Base-by-base conservation (phyloP, 495 filamentous ascomycete genomes). In the Podospora pseudocomata region DNA sequence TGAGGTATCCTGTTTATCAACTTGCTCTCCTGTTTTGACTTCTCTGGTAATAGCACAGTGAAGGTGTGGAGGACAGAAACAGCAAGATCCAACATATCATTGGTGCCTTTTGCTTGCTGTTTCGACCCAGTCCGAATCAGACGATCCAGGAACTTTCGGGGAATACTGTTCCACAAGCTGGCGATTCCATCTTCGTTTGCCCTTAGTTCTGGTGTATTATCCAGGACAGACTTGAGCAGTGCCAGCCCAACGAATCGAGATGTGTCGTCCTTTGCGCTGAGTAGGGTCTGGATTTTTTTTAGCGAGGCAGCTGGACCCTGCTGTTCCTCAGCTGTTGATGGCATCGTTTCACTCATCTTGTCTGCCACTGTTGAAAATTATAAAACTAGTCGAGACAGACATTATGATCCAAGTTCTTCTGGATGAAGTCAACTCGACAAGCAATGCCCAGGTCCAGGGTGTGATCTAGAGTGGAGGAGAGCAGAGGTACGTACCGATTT, bases 241-340 rank as follows among this genome's bases (percentile, higher is more conserved):
- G 88, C 85, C n/a, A 90, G 78, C 0, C 88, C 88, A 53, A 90
- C 87, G 64, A 91, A 89, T 61, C 86, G 83, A 5, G 84, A 85
- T 0, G 87, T 90, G 69, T 90, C 88, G 71, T 88, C 85, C 20
- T 84, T 86, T 65, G 86, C 70, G 58, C 78, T 77, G 7, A 91
- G 80, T 23, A 87, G 77, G 0, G 76, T 70, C 62, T 81, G 71
- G 57, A 85, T 79, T 65, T 83, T 82, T 54, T 78, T 68, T 59
- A 83, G 53, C 2, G 74, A 75, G 28, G 63, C 61, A 4, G 64
- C 56, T 63, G 71, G 62, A 11, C 66, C 65, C 1, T 63, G 55
- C 23, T 57, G 54, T 57, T 58, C 39, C 39, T 11, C 39, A 49
- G 55, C 16, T 34, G 60, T 23, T 59, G 65, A 55, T 57, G 55